Conservation (phyloP, 148 eudicot genomes). For the Arctostaphylos glauca region DNA sequence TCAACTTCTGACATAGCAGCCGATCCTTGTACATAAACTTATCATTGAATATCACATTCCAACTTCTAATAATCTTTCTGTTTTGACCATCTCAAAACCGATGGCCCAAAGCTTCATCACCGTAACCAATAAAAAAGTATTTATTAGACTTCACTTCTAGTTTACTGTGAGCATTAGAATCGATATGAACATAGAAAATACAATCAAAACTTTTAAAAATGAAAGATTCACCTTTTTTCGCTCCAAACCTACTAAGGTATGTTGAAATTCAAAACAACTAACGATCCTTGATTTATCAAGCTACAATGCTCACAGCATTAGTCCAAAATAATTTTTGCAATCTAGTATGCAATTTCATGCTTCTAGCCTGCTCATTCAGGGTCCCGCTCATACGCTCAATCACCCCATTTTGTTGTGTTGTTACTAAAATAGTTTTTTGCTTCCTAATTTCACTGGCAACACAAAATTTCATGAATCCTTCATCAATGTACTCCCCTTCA, state of each 20-base stretch:
- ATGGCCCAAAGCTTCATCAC: background rate
- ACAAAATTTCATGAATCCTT: background rate
- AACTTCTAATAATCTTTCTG: background rate
- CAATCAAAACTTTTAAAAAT: background rate
- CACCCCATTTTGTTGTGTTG: background rate
- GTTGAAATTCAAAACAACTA: background rate
- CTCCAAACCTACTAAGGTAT: background rate
- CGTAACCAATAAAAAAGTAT: background rate
- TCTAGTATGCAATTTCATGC: background rate
- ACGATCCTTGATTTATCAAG: background rate
- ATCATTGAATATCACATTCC: background rate
- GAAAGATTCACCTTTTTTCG: background rate
- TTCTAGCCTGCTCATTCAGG: constrained; percentile 1
- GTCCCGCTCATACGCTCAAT: background rate
- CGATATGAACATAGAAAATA: background rate
- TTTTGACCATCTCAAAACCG: background rate
- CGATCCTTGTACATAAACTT: background rate
- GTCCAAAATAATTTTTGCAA: background rate
- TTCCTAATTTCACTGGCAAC: background rate
- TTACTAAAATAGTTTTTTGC: background rate
- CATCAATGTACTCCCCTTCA: background rate
- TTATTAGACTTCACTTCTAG: background rate
- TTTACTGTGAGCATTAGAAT: background rate
- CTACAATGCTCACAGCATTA: background rate
- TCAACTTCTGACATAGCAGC: too few relatives aligned